These are phyloP conservation scores for Hemileia vastatrix DNA, from an alignment of 1,284 basidiomycete species.

Conservation along the genomic window DNA sequence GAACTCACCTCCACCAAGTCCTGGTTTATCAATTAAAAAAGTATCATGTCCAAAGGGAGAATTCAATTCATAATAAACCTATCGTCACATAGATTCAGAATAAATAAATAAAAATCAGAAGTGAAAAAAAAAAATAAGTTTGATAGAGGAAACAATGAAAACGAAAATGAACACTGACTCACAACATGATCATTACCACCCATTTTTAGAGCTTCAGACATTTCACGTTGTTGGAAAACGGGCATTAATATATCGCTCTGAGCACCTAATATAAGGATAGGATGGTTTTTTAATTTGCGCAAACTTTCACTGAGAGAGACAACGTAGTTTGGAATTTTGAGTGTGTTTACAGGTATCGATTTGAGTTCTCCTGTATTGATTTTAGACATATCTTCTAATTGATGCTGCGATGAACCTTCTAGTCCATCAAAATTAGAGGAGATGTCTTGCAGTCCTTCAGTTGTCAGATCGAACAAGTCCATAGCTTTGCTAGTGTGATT, in stretches of 20 bases:
- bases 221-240: conserved; percentile 91
- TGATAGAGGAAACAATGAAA: too few species aligned
- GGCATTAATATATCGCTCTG: conserved; percentile 96
- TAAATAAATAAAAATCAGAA: too few species aligned
- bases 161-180: too few species aligned
- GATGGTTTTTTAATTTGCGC: conserved; percentile 57
- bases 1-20: conserved; percentile 17
- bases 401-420: too few species aligned
- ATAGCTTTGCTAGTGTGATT: conserved; percentile 72
- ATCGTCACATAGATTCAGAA: too few species aligned
- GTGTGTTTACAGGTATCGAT: conserved; percentile 12
- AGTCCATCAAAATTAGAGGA: too few species aligned
- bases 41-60: conserved; percentile 94
- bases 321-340: conserved; percentile 45
- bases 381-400: too few species aligned
- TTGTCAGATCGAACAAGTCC: conserved; percentile 96
- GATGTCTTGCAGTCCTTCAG: conserved; percentile 62
- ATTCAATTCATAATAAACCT: conserved; percentile 94
- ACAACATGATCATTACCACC: conserved; percentile 66
- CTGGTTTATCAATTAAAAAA: conserved; percentile 54
- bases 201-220: conserved; percentile 82
- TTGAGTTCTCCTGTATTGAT: too few species aligned
- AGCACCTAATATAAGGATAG: conserved; percentile 83
- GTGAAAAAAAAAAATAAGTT: too few species aligned
- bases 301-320: conserved; percentile 74